These are phyloP conservation scores for Pseudoneurospora amorphoporcata DNA, from an alignment of 495 filamentous ascomycete genomes.

Conservation along the genomic window DNA sequence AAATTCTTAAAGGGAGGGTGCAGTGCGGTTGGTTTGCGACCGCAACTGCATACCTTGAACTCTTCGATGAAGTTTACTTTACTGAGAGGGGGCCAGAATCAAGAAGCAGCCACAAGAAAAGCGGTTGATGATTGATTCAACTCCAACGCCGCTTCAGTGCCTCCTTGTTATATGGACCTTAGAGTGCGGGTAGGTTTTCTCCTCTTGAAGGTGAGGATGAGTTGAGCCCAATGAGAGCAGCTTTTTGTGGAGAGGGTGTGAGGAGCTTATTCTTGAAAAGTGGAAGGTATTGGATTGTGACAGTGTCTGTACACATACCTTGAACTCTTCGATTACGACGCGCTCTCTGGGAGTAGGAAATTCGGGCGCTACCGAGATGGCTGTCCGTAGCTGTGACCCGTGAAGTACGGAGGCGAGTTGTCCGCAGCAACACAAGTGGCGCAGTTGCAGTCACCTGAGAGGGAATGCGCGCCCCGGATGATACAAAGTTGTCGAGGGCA, in stretches of 20 bases:
- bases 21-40: neutral
- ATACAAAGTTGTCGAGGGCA: too few species aligned
- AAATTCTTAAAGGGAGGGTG: neutral
- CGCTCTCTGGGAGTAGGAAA: neutral
- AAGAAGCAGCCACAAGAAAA: too few species aligned
- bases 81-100: too few species aligned
- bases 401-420: constrained; percentile 55
- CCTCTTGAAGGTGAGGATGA: neutral
- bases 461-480: constrained; percentile 24
- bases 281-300: neutral
- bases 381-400: constrained; percentile 51
- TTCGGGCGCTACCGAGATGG: constrained; percentile 1
- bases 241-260: neutral
- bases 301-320: neutral
- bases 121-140: too few species aligned
- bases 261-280: neutral
- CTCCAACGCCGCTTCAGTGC: too few species aligned
- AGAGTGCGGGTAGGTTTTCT: too few species aligned
- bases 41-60: neutral
- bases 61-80: neutral
- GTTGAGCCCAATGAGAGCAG: neutral
- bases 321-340: neutral
- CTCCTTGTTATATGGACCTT: too few species aligned
- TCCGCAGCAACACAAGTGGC: constrained; percentile 45
- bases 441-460: constrained; percentile 59